Evolutionary conservation across 2,329 filamentous ascomycete species (phyloP).

Genomic region (Cladorrhinum sp.): DNA sequence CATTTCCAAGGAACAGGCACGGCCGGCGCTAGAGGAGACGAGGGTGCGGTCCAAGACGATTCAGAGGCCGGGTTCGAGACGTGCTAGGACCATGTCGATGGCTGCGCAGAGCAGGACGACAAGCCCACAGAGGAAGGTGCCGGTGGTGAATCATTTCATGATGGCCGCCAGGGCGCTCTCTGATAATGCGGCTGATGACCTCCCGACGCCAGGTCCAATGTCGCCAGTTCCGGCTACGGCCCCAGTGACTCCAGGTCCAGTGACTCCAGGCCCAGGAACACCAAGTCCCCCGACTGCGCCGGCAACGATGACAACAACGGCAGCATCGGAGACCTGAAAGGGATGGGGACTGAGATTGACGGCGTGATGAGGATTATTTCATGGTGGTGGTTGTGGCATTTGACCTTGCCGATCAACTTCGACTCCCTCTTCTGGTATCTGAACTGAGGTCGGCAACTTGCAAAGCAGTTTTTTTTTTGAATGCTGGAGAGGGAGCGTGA

Average conservation of each 20-base stretch:
- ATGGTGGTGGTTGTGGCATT: no score
- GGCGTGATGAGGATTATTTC: not conserved
- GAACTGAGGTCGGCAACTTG: no score
- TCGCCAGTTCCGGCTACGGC: not conserved
- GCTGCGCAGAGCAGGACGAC: conserved; percentile 23
- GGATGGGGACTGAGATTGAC: not conserved
- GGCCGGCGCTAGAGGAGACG: conserved; percentile 29
- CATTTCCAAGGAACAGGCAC: conserved; percentile 35
- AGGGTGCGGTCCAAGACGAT: not conserved
- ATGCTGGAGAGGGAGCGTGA: no score
- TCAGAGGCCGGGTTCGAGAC: conserved; percentile 21
- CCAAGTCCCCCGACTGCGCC: no score
- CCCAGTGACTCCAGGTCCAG: not conserved
- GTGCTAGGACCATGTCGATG: conserved; percentile 27
- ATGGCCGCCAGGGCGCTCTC: conserved; percentile 10
- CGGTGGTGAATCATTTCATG: conserved; percentile 15
- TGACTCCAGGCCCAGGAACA: no score
- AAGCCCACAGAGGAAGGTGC: conserved; percentile 19
- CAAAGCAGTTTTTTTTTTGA: no score
- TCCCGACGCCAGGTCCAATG: not conserved
- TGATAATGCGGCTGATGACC: not conserved
- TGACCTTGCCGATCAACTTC: no score
- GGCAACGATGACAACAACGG: not conserved
- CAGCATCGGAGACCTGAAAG: not conserved
- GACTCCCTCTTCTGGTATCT: no score